Percentiles rank a stretch among this genome's conserved stretches.
Evolutionary conservation across 495 filamentous ascomycete genomes (phyloP).

Genomic region (Rostrohypoxylon terebratum): DNA sequence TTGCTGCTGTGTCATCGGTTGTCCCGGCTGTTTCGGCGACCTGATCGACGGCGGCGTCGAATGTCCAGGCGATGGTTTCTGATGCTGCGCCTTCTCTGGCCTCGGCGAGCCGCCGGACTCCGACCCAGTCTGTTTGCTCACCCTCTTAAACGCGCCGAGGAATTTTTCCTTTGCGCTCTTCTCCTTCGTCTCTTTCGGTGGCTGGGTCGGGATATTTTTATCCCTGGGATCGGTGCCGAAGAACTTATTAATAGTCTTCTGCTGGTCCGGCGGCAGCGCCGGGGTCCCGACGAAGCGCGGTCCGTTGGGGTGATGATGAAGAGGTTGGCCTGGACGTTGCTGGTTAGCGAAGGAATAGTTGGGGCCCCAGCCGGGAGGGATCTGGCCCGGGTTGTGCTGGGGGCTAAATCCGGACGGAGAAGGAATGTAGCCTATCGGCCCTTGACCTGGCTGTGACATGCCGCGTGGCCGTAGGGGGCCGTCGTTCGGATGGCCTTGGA

Average conservation of each 20-base stretch:
- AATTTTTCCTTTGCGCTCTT: conserved; percentile 47
- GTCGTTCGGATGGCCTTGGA: conserved; percentile 4
- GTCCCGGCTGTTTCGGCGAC: conserved; percentile 16
- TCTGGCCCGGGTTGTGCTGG: conserved; percentile 19
- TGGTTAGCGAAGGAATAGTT: conserved; percentile 32
- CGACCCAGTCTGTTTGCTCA: conserved; percentile 32
- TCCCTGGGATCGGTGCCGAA: conserved; percentile 42
- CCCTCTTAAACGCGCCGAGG: conserved; percentile 45
- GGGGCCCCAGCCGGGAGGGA: conserved; percentile 29
- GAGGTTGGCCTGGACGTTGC: conserved; percentile 24
- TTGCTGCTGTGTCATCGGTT: neutral
- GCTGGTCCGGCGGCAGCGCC: conserved; percentile 30
- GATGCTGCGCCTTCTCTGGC: conserved; percentile 34
- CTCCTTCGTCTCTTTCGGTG: conserved; percentile 42
- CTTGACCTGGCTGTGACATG: conserved; percentile 23
- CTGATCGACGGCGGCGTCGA: conserved; percentile 40
- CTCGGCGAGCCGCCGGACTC: conserved; percentile 34
- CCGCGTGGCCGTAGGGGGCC: conserved; percentile 4
- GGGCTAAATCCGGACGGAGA: conserved; percentile 13
- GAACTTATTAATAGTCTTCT: conserved; percentile 41
- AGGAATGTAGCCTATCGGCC: neutral
- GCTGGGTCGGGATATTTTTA: conserved; percentile 23
- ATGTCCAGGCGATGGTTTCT: conserved; percentile 43
- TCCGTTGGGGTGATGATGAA: neutral
- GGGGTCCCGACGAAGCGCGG: conserved; percentile 32